Conservation (phyloP, 192 early-diverging fungal genomes). For the Mortierella alpina region DNA sequence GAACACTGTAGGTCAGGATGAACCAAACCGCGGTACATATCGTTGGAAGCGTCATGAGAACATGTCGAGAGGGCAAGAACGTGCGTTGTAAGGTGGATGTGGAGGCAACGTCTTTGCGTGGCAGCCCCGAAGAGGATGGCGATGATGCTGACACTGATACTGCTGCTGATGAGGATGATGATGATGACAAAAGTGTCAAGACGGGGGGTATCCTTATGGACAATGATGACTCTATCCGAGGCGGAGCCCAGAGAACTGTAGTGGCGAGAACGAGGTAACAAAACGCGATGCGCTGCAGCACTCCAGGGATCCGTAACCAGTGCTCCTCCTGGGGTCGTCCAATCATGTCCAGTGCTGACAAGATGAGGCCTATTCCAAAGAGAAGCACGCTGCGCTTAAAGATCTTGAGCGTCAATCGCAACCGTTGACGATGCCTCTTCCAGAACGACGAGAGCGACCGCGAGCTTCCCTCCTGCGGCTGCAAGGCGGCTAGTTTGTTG, state of each 20-base stretch:
- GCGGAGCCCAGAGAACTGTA: constrained; percentile 27
- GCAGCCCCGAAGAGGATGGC: background rate
- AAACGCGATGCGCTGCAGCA: constrained; percentile 60
- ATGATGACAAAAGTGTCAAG: too few relatives aligned
- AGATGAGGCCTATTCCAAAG: constrained; percentile 47
- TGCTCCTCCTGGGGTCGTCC: background rate
- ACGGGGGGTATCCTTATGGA: too few relatives aligned
- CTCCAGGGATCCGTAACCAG: constrained; percentile 48
- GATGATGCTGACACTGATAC: background rate
- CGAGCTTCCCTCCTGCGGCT: background rate
- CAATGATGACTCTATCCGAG: constrained; percentile 16
- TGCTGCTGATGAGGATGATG: too few relatives aligned
- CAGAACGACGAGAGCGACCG: background rate
- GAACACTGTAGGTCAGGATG: constrained; percentile 19
- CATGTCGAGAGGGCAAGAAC: constrained; percentile 1
- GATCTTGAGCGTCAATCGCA: constrained; percentile 26
- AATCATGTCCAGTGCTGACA: constrained; percentile 38
- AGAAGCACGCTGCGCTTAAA: constrained; percentile 30
- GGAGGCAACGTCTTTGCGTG: too few relatives aligned
- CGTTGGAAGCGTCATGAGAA: constrained; percentile 3
- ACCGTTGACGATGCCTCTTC: background rate
- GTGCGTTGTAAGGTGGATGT: background rate
- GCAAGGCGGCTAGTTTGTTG: background rate
- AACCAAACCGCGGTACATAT: constrained; percentile 35
- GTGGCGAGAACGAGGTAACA: constrained; percentile 52